Evolutionary conservation across 768 basidiomycete species (phyloP).

Genomic region (Naganishia antarctica): DNA sequence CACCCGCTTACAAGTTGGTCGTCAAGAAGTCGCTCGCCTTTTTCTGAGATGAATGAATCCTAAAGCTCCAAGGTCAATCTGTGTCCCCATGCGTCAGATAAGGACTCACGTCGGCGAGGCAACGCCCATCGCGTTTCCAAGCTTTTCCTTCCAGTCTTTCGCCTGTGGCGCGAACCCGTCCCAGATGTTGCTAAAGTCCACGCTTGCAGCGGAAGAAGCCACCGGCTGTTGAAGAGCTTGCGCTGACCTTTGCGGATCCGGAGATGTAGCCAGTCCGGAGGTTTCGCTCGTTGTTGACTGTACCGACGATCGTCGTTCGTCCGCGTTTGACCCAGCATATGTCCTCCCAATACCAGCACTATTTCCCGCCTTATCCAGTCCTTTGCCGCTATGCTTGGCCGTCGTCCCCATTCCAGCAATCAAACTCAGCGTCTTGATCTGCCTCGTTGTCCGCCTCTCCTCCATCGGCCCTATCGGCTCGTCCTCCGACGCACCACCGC

Average conservation of each 20-base stretch:
- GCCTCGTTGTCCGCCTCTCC: background rate
- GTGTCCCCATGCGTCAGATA: background rate
- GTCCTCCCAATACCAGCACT: background rate
- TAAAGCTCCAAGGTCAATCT: no score
- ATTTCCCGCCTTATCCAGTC: background rate
- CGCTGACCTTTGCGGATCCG: background rate
- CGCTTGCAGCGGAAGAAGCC: background rate
- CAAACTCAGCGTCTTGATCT: conserved; percentile 12
- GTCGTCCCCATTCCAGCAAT: conserved; percentile 6
- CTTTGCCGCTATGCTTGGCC: background rate
- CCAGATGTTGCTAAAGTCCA: conserved; percentile 12
- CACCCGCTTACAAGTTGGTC: conserved; percentile 10
- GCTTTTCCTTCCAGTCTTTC: conserved; percentile 14
- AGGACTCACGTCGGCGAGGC: conserved; percentile 1
- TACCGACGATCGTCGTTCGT: background rate
- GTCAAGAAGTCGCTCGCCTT: conserved; percentile 11
- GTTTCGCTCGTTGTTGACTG: no score
- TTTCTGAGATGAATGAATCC: conserved; percentile 16
- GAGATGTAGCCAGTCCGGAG: no score
- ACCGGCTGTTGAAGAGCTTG: background rate
- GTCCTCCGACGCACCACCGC: no score
- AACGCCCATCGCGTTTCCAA: conserved; percentile 5
- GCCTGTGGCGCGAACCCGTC: conserved; percentile 11
- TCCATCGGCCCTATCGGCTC: background rate
- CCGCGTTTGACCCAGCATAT: no score